Base-by-base conservation (phyloP, 1,284 basidiomycete genomes). In the Cryptococcus wingfieldii region DNA sequence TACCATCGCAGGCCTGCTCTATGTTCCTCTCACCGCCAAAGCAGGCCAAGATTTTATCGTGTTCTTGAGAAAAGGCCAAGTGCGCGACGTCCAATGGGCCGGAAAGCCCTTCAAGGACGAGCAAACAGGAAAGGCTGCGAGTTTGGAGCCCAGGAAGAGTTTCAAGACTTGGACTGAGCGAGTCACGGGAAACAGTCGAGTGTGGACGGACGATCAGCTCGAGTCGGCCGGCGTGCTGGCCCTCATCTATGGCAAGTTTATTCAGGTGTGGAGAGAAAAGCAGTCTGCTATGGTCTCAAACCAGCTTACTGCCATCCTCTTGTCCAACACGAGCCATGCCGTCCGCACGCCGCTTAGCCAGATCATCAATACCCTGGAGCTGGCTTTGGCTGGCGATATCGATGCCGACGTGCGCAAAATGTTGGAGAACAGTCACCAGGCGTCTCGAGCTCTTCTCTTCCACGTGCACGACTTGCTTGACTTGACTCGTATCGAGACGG, bases 291-390 rank as follows among this genome's bases (percentile, higher is more conserved):
- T 90, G 60, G 70, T 84, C 85, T 69, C 84, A 83, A 91, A 86
- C 50, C 88, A 87, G 71, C 78, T 93, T 51, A 90, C 89, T 16
- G 86, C 86, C 53, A 78, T 93, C 4, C 68, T 94, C 46, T 77
- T 93, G 16, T 88, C 88, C n/a, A 93, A 94, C 73, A 90, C 90
- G 6, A 88, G 84, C 62, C 90, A 93, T 71, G 90, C 92, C 79
- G 87, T 89, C 82, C 69, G 60, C 69, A 72, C 58, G 7, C 61
- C 57, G 5, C 56, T 66, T 4, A 61, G 60, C 44, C 72, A 72
- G 55, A 73, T 77, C 54, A 79, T 79, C 72, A 90, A 88, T 72
- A 92, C 90, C 66, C 80, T 91, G 41, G 90, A 95, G 73, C 80
- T 93, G 68, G 90, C 90, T 2, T 80, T 95, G 38, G 86, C 91